Conservation (phyloP, 2,329 filamentous ascomycete genomes). For the Xylaria sp. region DNA sequence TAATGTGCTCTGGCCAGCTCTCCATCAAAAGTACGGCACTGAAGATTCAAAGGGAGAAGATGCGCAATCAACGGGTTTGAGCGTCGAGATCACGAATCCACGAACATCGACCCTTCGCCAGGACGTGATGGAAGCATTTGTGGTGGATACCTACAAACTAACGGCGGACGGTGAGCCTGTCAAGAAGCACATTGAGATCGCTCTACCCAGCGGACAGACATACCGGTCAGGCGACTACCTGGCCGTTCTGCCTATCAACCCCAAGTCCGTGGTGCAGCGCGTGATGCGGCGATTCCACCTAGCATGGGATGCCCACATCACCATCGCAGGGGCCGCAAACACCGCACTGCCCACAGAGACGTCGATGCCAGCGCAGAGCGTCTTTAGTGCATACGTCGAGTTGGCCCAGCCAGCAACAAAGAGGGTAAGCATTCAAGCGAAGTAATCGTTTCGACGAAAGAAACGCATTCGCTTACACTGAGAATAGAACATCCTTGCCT, state of each 20-base stretch:
- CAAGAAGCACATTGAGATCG: slow-evolving; percentile 75
- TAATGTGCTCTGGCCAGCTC: slow-evolving; percentile 61
- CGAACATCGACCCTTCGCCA: slow-evolving; percentile 70
- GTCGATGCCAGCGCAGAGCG: slow-evolving; percentile 69
- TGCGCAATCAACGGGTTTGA: slow-evolving; percentile 48
- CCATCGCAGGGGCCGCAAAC: slow-evolving; percentile 64
- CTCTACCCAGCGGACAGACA: slow-evolving; percentile 71
- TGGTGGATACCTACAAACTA: slow-evolving; percentile 64
- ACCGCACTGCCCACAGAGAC: slow-evolving; percentile 65
- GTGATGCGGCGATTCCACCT: slow-evolving; percentile 74
- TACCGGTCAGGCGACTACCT: slow-evolving; percentile 83
- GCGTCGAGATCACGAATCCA: slow-evolving; percentile 64
- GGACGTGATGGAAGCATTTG: slow-evolving; percentile 70
- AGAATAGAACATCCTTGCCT: slow-evolving; percentile 53
- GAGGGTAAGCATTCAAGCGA: slow-evolving; percentile 60
- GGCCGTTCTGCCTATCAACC: slow-evolving; percentile 77
- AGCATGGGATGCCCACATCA: slow-evolving; percentile 75
- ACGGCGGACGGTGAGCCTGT: slow-evolving; percentile 61
- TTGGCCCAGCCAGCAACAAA: slow-evolving; percentile 78
- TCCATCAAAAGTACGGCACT: slow-evolving; percentile 52
- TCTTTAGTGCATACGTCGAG: slow-evolving; percentile 78
- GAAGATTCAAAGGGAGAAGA: slow-evolving; percentile 35
- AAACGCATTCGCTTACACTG: slow-evolving; percentile 29
- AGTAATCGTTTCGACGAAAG: background rate
- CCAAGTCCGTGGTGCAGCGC: slow-evolving; percentile 68